A percentile compares a stretch with the other conserved stretches of the same genome.
phyloP scores from a whole-genome alignment of 148 eudicot species.

The Amaranthus cruentus region DNA sequence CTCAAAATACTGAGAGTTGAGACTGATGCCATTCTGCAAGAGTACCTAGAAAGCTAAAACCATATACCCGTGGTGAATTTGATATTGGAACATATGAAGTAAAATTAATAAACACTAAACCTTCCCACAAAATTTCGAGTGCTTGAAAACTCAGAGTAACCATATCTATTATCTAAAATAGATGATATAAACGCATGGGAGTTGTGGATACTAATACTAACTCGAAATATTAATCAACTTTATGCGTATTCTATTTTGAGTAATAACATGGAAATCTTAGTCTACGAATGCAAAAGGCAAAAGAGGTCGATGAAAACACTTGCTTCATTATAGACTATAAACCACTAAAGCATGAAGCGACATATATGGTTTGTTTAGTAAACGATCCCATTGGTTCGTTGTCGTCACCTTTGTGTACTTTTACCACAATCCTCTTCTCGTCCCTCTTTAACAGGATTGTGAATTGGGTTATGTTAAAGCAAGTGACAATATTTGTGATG shows the following conservation, averaged over 20 bases:
- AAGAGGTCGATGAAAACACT: slow-evolving; percentile 34
- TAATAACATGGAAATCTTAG: slow-evolving; percentile 33
- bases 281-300: slow-evolving; percentile 89
- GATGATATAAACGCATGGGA: neutral
- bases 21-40: neutral
- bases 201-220: neutral
- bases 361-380: neutral
- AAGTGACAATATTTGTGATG: too few species aligned
- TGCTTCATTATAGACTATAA: neutral
- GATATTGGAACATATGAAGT: too few species aligned
- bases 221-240: neutral
- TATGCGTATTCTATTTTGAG: neutral
- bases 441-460: too few species aligned
- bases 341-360: neutral
- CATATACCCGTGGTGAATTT: neutral
- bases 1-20: neutral
- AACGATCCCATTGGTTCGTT: too few species aligned
- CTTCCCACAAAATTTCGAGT: neutral
- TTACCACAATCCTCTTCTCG: too few species aligned
- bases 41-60: neutral
- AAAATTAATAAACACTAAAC: too few species aligned
- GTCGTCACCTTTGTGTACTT: too few species aligned
- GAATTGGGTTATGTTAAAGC: too few species aligned
- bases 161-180: neutral
- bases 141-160: neutral